Evolutionary conservation across 345 rosid genomes (phyloP), one percentile per base, ranked within the genome.

Genomic region (Aurinia saxatilis): DNA sequence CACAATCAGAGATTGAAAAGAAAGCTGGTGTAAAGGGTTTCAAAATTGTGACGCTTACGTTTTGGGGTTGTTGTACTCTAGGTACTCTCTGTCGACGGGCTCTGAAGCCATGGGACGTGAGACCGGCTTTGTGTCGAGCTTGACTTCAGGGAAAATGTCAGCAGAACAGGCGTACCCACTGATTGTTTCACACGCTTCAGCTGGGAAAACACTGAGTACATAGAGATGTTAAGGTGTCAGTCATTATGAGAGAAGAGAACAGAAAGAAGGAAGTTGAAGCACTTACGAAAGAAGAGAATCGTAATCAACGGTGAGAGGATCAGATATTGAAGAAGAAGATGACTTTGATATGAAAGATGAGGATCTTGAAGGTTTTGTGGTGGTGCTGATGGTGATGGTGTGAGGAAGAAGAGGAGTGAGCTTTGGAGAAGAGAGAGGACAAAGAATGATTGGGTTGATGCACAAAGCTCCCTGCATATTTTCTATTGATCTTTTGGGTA

Each of bases 151-250:
- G 63, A 74, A 83, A 10, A 78, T 69, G 25, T 83, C 82, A 57
- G 86, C 96, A 53, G 65, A 66, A 56, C 96, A 83, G 2, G 90
- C 84, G 5, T 88, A 84, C 40, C 96, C 91, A 0, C 90, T 84
- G 4, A 85, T 42, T n/a, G 74, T 70, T 60, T 85, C 91, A 25
- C 91, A 88, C 33, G 96, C 96, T 63, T 88, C 96, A 1, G 86
- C 96, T 65, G 92, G 92, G 56, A 85, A 88, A 25, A 85, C 92
- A 14, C 92, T 83, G 76, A 50, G 44, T 12, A 57, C 30, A 62
- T 16, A 39, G 35, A 64, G 40, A 49, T 64, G 53, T 42, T 41
- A 25, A 3, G 11, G 70, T 35, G 41, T 42, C 35, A 42, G 29
- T 41, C 1, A 1, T 42, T 30, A 7, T 18, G 3, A 44, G n/a